phyloP scores from a whole-genome alignment of 768 basidiomycete genomes.

The Mycena capillaripes region DNA sequence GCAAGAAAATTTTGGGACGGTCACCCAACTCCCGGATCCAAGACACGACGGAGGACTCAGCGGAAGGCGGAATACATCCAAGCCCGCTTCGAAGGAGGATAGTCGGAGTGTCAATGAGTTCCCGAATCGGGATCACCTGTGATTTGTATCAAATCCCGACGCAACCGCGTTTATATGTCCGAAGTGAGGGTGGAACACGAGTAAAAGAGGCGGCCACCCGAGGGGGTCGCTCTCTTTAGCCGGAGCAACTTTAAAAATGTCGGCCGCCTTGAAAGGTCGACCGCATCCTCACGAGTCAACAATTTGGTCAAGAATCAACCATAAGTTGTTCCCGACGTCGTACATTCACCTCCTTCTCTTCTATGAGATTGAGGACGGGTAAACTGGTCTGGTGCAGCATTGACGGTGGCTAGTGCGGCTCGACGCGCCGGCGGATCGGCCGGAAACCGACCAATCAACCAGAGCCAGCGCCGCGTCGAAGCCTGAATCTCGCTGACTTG shows the following conservation, averaged over 20 bases:
- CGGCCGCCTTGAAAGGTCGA: too few species aligned
- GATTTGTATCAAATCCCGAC: not conserved
- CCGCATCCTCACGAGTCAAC: too few species aligned
- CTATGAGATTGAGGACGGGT: not conserved
- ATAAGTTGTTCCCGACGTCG: too few species aligned
- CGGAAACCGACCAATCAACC: conserved; percentile 9
- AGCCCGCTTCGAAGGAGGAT: not conserved
- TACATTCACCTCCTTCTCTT: not conserved
- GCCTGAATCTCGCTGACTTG: not conserved
- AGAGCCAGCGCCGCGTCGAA: not conserved
- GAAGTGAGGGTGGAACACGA: not conserved
- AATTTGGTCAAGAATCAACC: too few species aligned
- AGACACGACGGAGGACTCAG: too few species aligned
- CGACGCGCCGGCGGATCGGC: not conserved
- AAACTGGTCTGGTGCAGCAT: not conserved
- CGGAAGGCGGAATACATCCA: too few species aligned
- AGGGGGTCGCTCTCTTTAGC: too few species aligned
- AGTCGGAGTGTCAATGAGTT: not conserved
- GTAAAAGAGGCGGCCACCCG: too few species aligned
- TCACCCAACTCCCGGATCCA: not conserved
- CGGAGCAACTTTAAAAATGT: too few species aligned
- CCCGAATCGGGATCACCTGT: too few species aligned
- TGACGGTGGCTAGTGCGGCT: not conserved
- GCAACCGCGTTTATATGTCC: not conserved
- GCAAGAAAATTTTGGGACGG: not conserved